Percentiles rank a stretch among this genome's conserved stretches.
phyloP scores from a whole-genome alignment of 2,329 filamentous ascomycete genomes.

The Didymella sp. region DNA sequence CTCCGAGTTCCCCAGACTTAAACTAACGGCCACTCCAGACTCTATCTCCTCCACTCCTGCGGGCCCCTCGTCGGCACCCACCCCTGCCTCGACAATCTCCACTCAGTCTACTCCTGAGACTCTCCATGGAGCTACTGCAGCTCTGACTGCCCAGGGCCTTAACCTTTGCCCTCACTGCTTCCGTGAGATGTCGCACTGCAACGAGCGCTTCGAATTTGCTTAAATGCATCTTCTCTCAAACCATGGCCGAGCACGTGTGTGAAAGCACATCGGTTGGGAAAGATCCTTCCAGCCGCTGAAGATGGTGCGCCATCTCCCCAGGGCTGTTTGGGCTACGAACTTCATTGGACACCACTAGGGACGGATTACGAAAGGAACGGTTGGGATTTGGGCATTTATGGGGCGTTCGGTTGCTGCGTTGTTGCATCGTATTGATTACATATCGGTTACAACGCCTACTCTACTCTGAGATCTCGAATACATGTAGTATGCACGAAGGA shows the following conservation, averaged over 20 bases:
- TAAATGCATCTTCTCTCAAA: slow-evolving; percentile 3
- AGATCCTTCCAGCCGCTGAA: slow-evolving; percentile 1
- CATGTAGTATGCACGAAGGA: not conserved
- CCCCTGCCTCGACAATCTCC: slow-evolving; percentile 25
- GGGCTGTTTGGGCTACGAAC: slow-evolving; percentile 12
- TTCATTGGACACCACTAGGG: slow-evolving; percentile 11
- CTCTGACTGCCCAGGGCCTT: slow-evolving; percentile 31
- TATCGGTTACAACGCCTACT: not conserved
- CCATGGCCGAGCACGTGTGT: not conserved
- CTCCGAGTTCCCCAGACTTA: not conserved
- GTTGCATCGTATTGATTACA: not conserved
- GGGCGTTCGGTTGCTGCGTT: slow-evolving; percentile 7
- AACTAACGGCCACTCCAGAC: slow-evolving; percentile 22
- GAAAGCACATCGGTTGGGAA: not conserved
- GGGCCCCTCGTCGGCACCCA: slow-evolving; percentile 30
- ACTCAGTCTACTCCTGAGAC: slow-evolving; percentile 30
- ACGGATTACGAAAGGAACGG: not conserved
- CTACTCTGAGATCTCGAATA: not conserved
- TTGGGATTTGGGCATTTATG: slow-evolving; percentile 5
- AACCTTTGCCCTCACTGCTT: slow-evolving; percentile 40
- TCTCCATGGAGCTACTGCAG: slow-evolving; percentile 31
- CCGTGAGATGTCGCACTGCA: slow-evolving; percentile 37
- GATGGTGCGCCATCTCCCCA: not conserved
- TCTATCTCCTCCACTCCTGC: slow-evolving; percentile 36
- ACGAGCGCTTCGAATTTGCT: slow-evolving; percentile 36